These are phyloP conservation scores for Pneumocystis sp. DNA, from an alignment of 1,139 yeast species.

Conservation along the genomic window DNA sequence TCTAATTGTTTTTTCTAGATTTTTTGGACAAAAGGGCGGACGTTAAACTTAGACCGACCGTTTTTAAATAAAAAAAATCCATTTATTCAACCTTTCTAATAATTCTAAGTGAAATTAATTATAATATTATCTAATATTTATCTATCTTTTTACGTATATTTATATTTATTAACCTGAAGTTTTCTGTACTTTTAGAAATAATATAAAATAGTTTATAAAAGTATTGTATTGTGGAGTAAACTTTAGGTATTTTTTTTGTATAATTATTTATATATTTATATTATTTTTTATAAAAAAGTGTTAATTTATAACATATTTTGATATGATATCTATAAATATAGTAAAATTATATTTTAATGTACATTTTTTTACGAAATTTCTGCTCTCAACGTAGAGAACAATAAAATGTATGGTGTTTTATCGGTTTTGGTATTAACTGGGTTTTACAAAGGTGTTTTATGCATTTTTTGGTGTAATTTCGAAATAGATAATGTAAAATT, in stretches of 20 bases:
- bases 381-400: not conserved
- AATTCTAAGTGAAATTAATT: not conserved
- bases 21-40: not conserved
- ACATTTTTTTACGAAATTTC: not conserved
- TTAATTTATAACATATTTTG: too few species aligned
- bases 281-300: too few species aligned
- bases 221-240: too few species aligned
- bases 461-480: not conserved
- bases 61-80: not conserved
- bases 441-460: not conserved
- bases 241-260: too few species aligned
- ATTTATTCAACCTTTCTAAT: too few species aligned
- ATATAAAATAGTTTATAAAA: too few species aligned
- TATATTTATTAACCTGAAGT: not conserved
- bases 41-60: not conserved
- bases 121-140: too few species aligned
- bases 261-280: too few species aligned
- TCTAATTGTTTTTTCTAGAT: not conserved
- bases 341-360: too few species aligned
- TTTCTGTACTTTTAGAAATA: too few species aligned
- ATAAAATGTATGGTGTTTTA: not conserved
- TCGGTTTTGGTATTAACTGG: not conserved
- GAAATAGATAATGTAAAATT: not conserved
- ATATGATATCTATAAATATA: too few species aligned
- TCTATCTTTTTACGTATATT: too few species aligned